Percentiles rank a stretch among this genome's conserved stretches.
Conservation (phyloP, 805 yeast species). For the Komagataella populi region DNA sequence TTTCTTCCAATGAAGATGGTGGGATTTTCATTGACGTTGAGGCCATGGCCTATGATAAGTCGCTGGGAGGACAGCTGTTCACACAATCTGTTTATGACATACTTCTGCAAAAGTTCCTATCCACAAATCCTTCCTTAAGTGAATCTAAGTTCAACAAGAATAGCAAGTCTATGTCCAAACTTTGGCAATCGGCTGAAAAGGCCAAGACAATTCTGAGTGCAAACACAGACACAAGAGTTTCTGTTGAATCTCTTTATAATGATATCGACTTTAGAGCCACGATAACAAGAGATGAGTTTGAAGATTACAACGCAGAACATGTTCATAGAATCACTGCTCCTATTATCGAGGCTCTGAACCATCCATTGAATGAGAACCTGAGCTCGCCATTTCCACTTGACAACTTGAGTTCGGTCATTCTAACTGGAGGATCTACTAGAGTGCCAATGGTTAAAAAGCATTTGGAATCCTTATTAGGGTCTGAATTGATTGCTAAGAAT, state of each 20-base stretch:
- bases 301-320: constrained; percentile 33
- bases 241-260: constrained; percentile 59
- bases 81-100: constrained; percentile 53
- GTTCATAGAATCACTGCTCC: constrained; percentile 38
- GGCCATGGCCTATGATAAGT: constrained; percentile 56
- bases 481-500: constrained; percentile 54
- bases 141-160: constrained; percentile 26
- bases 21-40: constrained; percentile 42
- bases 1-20: constrained; percentile 27
- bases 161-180: constrained; percentile 43
- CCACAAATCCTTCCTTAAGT: constrained; percentile 23
- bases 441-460: constrained; percentile 75
- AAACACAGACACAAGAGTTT: constrained; percentile 63
- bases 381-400: constrained; percentile 7
- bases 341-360: constrained; percentile 32
- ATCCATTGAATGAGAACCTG: constrained; percentile 15
- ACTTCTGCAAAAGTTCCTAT: constrained; percentile 44
- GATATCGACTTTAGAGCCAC: constrained; percentile 62
- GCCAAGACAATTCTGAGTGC: constrained; percentile 83
- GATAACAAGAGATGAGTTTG: constrained; percentile 75
- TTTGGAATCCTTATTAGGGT: constrained; percentile 39
- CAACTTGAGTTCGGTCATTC: constrained; percentile 41
- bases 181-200: constrained; percentile 78
- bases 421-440: constrained; percentile 86
- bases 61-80: constrained; percentile 64